Percentiles rank a stretch among this genome's conserved stretches.
phyloP scores from a whole-genome alignment of 805 yeast species.

The Suhomyces sp. region DNA sequence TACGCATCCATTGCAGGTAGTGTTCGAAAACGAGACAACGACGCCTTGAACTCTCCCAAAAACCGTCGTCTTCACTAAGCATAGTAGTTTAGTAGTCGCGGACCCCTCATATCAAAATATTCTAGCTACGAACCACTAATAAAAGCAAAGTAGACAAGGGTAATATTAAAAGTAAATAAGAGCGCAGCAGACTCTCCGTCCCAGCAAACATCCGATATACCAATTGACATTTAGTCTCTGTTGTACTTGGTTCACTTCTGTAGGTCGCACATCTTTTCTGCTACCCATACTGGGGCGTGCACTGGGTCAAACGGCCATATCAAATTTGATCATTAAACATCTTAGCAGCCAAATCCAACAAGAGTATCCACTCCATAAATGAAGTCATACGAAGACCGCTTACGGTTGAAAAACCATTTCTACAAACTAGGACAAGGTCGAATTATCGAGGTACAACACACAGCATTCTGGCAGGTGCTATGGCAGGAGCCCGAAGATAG shows the following conservation, averaged over 20 bases:
- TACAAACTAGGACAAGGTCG: constrained; percentile 52
- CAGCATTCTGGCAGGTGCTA: constrained; percentile 29
- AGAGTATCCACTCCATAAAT: constrained; percentile 28
- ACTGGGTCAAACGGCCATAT: neutral
- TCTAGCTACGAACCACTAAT: neutral
- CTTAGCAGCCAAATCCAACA: neutral
- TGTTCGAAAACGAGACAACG: constrained; percentile 26
- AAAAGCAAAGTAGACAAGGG: neutral
- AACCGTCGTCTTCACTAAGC: constrained; percentile 8
- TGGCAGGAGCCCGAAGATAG: constrained; percentile 45
- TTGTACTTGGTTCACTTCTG: neutral
- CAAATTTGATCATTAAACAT: neutral
- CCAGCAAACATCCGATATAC: neutral
- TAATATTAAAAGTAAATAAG: neutral
- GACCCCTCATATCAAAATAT: neutral
- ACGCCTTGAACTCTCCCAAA: constrained; percentile 11
- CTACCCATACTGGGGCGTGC: constrained; percentile 1
- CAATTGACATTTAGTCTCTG: neutral
- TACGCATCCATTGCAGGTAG: constrained; percentile 34
- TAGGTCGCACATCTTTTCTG: neutral
- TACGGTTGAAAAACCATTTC: constrained; percentile 58
- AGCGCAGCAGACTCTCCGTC: neutral
- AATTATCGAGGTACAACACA: constrained; percentile 24
- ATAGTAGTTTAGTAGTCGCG: neutral
- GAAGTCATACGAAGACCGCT: constrained; percentile 76